A percentile compares a stretch with the other conserved stretches of the same genome.
These are phyloP conservation scores for Acanthamoeba quina DNA, from an alignment of 208 protist genomes.

Conservation along the genomic window DNA sequence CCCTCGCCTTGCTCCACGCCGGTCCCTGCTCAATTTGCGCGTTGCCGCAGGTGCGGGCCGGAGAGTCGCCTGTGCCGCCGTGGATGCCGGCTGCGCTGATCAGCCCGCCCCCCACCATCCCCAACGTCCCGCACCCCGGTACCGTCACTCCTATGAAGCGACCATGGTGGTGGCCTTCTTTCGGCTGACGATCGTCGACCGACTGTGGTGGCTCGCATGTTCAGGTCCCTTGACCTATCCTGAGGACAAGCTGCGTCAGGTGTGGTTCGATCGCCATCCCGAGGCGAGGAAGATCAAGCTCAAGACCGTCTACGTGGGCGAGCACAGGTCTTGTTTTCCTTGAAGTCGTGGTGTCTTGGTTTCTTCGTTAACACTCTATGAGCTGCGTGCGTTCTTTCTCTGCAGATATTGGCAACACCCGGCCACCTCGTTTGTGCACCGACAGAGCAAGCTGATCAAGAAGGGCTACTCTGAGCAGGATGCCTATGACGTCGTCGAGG, in stretches of 20 bases:
- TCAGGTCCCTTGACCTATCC: neutral
- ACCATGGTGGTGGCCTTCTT: too few relatives aligned
- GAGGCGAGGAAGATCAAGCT: slow-evolving; percentile 13
- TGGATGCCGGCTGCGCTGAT: slow-evolving; percentile 4
- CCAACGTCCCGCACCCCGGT: slow-evolving; percentile 35
- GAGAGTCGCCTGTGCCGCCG: slow-evolving; percentile 19
- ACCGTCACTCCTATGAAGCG: neutral
- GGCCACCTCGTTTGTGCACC: slow-evolving; percentile 39
- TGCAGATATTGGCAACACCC: slow-evolving; percentile 46
- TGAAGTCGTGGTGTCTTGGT: too few relatives aligned
- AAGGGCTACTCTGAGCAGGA: slow-evolving; percentile 38
- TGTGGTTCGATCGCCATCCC: slow-evolving; percentile 50
- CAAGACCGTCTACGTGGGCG: slow-evolving; percentile 48
- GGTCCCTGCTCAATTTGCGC: neutral
- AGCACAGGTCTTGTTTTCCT: neutral
- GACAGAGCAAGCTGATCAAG: slow-evolving; percentile 46
- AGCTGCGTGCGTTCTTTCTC: neutral
- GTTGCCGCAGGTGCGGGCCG: neutral
- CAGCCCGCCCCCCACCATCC: slow-evolving; percentile 20
- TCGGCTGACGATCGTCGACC: too few relatives aligned
- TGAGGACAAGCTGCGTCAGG: slow-evolving; percentile 40
- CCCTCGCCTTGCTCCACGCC: neutral
- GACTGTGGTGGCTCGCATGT: too few relatives aligned
- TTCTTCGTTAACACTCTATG: neutral
- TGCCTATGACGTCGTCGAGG: neutral